Base-by-base conservation (phyloP, 768 basidiomycete genomes). In the Calvatia gigantea region DNA sequence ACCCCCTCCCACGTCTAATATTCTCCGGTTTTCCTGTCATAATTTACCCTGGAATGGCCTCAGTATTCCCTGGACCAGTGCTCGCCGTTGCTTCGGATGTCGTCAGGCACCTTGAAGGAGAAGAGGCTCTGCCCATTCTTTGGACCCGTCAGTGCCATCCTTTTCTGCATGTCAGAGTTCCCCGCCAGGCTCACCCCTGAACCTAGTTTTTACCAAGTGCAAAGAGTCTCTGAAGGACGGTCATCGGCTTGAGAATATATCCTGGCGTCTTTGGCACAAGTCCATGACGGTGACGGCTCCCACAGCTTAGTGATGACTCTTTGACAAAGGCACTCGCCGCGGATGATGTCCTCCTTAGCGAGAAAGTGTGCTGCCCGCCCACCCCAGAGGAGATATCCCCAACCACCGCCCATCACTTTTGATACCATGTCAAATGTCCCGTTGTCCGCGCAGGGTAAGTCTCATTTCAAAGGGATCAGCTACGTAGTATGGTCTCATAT, bases 191-290 rank as follows among this genome's bases (percentile, higher is more conserved):
- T 31, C 52, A 23, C 54, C 12, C 42, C 23, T 23, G 32, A 28
- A 15, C 43, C 37, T 61, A 91, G 92, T 94, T 6, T 92, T 94
- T 64, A 83, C 89, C 49, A 90, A 91, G 68, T 91, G 87, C 74
- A 91, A 89, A 69, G 79, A 82, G 60, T 84, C 84, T 1, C 73
- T 94, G 2, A 80, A 87, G 62, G 86, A 94, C 62, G 93, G 93
- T n/a, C 78, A 75, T 5, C 73, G 92, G 27, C 78, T 94, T 27
- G 92, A 94, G 71, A 93, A 95, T 64, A 86, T 94, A 51, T 85
- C 88, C 2, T 95, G 92, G 92, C 75, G 92, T 50, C 73, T 94
- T 6, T 90, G 90, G 87, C 82, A 87, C 66, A 80, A 84, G 60
- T 82, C 88, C 58, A 73, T 87, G 64, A 67, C 76, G 49, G 66